Evolutionary conservation across 2,329 filamentous ascomycete genomes (phyloP).

Genomic region (Fusarium protoensiforme): DNA sequence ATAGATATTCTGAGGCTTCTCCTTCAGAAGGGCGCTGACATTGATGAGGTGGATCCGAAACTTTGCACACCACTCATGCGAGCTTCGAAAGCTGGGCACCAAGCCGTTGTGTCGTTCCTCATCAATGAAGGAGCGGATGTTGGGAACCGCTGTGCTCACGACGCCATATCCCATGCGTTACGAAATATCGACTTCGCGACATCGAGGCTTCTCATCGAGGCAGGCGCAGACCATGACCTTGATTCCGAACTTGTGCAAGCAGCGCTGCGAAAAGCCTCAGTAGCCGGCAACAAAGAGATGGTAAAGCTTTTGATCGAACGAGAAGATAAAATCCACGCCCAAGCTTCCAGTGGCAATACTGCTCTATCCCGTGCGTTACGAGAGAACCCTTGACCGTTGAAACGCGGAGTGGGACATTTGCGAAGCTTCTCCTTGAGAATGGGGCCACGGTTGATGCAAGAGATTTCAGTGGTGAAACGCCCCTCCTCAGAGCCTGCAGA

Average conservation of each 20-base stretch:
- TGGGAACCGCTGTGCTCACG: accelerated
- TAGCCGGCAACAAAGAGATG: accelerated
- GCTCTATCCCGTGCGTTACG: neutral
- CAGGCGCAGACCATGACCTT: accelerated
- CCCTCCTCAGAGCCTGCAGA: neutral
- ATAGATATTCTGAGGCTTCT: neutral
- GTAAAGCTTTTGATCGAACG: neutral
- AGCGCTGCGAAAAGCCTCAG: accelerated
- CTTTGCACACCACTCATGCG: neutral
- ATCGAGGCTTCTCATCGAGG: neutral
- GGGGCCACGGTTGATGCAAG: neutral
- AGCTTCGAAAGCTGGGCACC: neutral
- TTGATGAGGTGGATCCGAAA: neutral
- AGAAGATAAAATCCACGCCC: neutral
- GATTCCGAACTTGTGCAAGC: accelerated
- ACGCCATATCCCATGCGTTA: neutral
- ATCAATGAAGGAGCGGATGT: neutral
- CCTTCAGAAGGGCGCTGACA: neutral
- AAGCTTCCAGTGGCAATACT: accelerated
- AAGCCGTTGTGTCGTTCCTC: neutral
- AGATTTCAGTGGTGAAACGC: neutral
- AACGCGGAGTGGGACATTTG: no score
- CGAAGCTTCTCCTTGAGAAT: neutral
- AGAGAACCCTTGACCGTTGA: no score
- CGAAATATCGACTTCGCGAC: neutral